phyloP scores from a whole-genome alignment of 1,284 basidiomycete genomes.

The Naganishia cerealis region DNA sequence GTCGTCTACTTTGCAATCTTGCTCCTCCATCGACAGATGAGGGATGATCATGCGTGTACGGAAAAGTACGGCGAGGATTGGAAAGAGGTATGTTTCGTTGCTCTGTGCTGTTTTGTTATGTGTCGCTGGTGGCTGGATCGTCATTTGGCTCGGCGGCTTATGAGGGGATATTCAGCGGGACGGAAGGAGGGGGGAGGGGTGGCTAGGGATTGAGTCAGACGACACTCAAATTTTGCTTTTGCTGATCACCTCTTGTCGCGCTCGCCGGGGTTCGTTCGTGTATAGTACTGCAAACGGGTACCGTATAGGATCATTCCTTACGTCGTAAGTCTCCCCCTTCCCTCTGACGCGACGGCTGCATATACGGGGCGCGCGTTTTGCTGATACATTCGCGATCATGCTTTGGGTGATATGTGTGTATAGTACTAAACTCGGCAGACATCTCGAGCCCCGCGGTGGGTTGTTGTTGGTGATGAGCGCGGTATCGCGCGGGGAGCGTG shows the following conservation, averaged over 20 bases:
- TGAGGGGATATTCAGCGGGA: neutral
- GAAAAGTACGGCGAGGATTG: conserved; percentile 88
- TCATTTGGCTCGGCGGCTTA: neutral
- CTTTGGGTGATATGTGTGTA: too few relatives aligned
- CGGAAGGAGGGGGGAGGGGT: neutral
- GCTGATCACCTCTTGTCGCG: neutral
- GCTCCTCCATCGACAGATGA: conserved; percentile 81
- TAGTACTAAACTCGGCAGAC: too few relatives aligned
- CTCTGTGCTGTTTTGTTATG: neutral
- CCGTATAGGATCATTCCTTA: conserved; percentile 85
- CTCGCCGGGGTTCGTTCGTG: neutral
- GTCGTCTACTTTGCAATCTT: conserved; percentile 83
- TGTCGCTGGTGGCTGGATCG: neutral
- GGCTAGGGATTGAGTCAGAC: too few relatives aligned
- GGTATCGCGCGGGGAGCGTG: too few relatives aligned
- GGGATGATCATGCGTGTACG: conserved; percentile 90
- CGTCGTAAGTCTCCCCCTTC: conserved; percentile 55
- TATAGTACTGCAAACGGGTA: conserved; percentile 73
- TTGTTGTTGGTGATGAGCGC: too few relatives aligned
- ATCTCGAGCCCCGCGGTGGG: too few relatives aligned
- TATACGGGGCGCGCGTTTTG: neutral
- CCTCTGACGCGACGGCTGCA: neutral
- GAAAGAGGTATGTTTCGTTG: conserved; percentile 59
- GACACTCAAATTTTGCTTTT: neutral
- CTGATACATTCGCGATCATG: neutral